phyloP scores from a whole-genome alignment of 2,329 filamentous ascomycete genomes.

The Colletotrichum sp. region DNA sequence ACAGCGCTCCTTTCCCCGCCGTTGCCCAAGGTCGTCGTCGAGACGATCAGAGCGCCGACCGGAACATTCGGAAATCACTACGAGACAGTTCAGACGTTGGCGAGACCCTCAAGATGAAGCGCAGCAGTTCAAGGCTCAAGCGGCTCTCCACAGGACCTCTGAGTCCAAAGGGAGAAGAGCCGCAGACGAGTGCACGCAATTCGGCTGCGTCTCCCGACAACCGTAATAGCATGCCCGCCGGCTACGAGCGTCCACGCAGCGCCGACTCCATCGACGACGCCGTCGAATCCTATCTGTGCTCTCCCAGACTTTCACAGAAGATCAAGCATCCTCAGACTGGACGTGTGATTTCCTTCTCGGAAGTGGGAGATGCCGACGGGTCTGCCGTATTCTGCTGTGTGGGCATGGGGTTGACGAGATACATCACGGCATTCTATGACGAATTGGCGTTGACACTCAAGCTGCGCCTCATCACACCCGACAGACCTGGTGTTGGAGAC shows the following conservation, averaged over 20 bases:
- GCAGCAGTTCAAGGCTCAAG: constrained; percentile 64
- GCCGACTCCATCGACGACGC: constrained; percentile 88
- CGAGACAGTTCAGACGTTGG: constrained; percentile 53
- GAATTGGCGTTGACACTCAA: constrained; percentile 89
- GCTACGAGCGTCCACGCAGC: constrained; percentile 77
- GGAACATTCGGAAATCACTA: constrained; percentile 49
- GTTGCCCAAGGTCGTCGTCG: constrained; percentile 66
- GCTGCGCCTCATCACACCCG: constrained; percentile 88
- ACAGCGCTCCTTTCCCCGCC: constrained; percentile 73
- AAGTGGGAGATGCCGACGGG: constrained; percentile 91
- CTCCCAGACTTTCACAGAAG: constrained; percentile 85
- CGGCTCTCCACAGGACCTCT: constrained; percentile 56
- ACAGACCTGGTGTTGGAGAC: constrained; percentile 91
- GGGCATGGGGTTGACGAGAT: constrained; percentile 95
- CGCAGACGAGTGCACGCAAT: constrained; percentile 1
- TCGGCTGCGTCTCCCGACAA: constrained; percentile 29
- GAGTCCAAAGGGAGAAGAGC: constrained; percentile 46
- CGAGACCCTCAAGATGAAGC: constrained; percentile 53
- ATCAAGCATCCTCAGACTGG: constrained; percentile 86
- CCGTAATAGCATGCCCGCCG: constrained; percentile 41
- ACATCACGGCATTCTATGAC: constrained; percentile 96
- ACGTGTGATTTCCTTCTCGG: constrained; percentile 90
- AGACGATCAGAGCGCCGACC: constrained; percentile 54
- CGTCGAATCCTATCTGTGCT: constrained; percentile 83
- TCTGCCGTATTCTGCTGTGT: constrained; percentile 96